These are phyloP conservation scores for Saturnispora diversa DNA, from an alignment of 805 yeast genomes.

Conservation along the genomic window DNA sequence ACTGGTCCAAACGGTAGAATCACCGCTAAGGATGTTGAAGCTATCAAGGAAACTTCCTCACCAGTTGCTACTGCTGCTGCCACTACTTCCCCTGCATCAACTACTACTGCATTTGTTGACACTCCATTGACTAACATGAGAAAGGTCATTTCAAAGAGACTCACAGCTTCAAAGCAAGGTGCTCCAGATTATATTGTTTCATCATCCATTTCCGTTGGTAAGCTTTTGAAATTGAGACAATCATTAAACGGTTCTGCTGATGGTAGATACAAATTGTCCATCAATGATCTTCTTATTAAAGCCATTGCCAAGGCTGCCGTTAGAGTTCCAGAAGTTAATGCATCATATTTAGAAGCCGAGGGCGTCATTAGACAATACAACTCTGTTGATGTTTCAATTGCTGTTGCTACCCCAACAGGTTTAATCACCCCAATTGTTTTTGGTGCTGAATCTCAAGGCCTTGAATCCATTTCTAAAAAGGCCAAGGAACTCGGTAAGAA, in stretches of 20 bases:
- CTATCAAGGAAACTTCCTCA: conserved; percentile 32
- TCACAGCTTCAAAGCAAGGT: conserved; percentile 73
- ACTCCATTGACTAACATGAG: conserved; percentile 88
- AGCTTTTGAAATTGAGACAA: conserved; percentile 85
- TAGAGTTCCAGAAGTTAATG: conserved; percentile 89
- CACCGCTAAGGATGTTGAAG: conserved; percentile 80
- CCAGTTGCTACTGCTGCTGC: conserved; percentile 36
- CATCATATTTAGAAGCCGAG: conserved; percentile 85
- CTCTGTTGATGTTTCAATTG: conserved; percentile 93
- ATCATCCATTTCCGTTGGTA: conserved; percentile 76
- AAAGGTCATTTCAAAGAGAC: conserved; percentile 84
- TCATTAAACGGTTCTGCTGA: conserved; percentile 79
- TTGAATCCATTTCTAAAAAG: conserved; percentile 69
- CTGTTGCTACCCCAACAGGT: conserved; percentile 98
- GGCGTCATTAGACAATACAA: conserved; percentile 87
- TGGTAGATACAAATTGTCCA: conserved; percentile 83
- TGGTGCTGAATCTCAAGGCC: conserved; percentile 82
- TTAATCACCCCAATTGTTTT: conserved; percentile 92
- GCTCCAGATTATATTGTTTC: conserved; percentile 92
- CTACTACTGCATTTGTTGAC: conserved; percentile 62
- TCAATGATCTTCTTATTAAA: conserved; percentile 89
- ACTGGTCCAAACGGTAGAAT: conserved; percentile 96
- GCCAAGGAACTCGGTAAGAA: conserved; percentile 91
- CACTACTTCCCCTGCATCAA: conserved; percentile 38
- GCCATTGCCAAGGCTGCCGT: conserved; percentile 86